A percentile compares a stretch with the other conserved stretches of the same genome.
Conservation (phyloP, 768 basidiomycete species). For the Leccinum obscurum region DNA sequence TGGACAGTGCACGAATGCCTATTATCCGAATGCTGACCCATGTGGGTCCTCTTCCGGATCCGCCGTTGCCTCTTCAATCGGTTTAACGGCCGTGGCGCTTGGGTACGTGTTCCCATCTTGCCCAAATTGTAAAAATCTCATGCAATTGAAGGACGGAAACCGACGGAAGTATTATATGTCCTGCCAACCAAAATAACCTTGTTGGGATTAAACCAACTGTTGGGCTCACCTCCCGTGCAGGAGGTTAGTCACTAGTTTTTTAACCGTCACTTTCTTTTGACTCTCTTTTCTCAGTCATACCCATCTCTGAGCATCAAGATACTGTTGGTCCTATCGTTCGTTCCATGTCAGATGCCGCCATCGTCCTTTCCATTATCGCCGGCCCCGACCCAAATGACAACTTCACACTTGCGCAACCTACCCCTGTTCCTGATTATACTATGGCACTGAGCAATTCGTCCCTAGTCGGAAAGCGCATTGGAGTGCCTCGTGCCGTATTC, state of each 20-base stretch:
- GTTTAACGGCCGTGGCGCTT: conserved; percentile 47
- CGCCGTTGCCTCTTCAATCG: conserved; percentile 53
- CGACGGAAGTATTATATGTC: conserved; percentile 56
- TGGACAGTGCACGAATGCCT: conserved; percentile 52
- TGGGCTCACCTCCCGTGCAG: conserved; percentile 58
- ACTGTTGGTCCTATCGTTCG: conserved; percentile 59
- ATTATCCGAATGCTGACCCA: conserved; percentile 51
- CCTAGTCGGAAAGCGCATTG: conserved; percentile 51
- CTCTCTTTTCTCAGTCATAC: conserved; percentile 43
- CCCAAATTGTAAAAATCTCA: background rate
- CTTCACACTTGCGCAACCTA: conserved; percentile 54
- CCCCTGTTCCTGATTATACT: conserved; percentile 52
- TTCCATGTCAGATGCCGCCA: conserved; percentile 53
- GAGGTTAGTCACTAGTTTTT: conserved; percentile 38
- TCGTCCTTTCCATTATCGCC: conserved; percentile 56
- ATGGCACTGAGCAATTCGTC: conserved; percentile 50
- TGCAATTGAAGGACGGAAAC: conserved; percentile 40
- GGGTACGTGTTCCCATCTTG: conserved; percentile 24
- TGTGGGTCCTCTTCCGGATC: conserved; percentile 62
- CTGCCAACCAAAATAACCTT: conserved; percentile 51
- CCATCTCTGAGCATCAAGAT: conserved; percentile 58
- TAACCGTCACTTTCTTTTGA: background rate
- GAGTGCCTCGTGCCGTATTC: conserved; percentile 46
- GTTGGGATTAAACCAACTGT: conserved; percentile 63
- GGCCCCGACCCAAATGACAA: conserved; percentile 56